Evolutionary conservation across 108 stramenopile genomes (phyloP).

Genomic region (Nitzschia sp.): DNA sequence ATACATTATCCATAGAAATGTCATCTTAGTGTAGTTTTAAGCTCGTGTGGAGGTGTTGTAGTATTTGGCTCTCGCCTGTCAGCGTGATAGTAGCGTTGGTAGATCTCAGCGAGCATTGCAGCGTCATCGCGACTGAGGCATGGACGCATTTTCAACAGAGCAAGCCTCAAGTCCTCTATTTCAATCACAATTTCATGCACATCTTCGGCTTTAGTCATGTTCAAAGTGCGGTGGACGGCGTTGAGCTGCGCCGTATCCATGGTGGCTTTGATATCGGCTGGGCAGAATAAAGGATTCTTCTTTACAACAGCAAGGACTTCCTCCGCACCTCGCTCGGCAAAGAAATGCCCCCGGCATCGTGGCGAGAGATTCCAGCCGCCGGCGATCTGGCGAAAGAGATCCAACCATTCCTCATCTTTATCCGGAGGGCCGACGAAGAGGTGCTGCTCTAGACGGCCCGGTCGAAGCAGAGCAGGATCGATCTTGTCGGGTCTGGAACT

Average conservation of each 20-base stretch:
- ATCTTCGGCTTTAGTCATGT: neutral
- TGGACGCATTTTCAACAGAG: constrained; percentile 14
- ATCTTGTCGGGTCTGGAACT: constrained; percentile 95
- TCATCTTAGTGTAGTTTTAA: constrained; percentile 20
- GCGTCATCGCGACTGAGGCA: constrained; percentile 23
- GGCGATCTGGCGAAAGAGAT: constrained; percentile 54
- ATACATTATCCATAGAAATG: too few species aligned
- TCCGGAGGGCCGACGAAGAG: constrained; percentile 80
- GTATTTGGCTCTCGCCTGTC: neutral
- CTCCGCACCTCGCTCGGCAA: constrained; percentile 28
- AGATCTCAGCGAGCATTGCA: constrained; percentile 10
- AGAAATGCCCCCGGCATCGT: constrained; percentile 26
- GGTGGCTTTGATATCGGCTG: constrained; percentile 82
- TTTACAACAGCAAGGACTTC: constrained; percentile 9
- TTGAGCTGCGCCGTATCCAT: constrained; percentile 77
- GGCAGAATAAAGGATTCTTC: constrained; percentile 35
- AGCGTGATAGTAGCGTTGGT: constrained; percentile 11
- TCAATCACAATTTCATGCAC: constrained; percentile 23
- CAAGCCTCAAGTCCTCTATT: constrained; percentile 15
- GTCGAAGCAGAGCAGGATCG: constrained; percentile 91
- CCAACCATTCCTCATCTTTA: constrained; percentile 62
- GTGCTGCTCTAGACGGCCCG: constrained; percentile 94
- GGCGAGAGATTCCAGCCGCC: constrained; percentile 46
- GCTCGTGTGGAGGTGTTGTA: neutral
- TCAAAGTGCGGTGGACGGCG: constrained; percentile 54